Evolutionary conservation across 192 early-diverging fungal genomes (phyloP), one percentile per base, ranked within the genome.

Genomic region (Umbelopsis isabellina): DNA sequence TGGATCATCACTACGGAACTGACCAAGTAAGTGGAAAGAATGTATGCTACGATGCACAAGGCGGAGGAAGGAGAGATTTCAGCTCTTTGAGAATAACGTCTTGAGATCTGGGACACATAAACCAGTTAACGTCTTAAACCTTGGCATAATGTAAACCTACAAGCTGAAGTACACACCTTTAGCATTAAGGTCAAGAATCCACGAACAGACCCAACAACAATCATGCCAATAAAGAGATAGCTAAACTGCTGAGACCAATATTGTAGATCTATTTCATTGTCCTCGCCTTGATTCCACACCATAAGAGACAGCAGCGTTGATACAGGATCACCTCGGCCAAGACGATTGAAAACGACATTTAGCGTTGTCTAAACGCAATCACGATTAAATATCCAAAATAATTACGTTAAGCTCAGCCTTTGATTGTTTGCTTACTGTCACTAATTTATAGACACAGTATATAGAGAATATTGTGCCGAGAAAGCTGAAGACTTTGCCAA

Each of bases 11-110:
- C 78, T 10, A 98, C 90, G 1, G 92, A 90, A n/a, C 89, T 90
- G 21, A 96, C 78, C 77, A 96, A 94, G 78, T 98, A 98, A 74
- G 95, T 91, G 50, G 93, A 93, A 91, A 97, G 93, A 41, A 97
- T 86, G 69, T 95, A 91, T 3, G 95, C 90, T 64, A 96, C 79
- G 53, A 94, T 86, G 25, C 96, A 73, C 0, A 95, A 88, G 13
- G 94, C 82, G 67, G 88, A 90, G 65, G 89, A 90, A 18, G 89
- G 88, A 4, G 91, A 91, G 15, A 96, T 73, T 22, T 90, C 85
- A 16, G 72, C 33, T 49, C 45, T 49, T 16, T 84, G 81, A 16
- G 89, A 89, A 66, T 92, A 86, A 15, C 84, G 84, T 44, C 86
- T 80, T 75, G 93, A 91, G 21, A 94, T 84, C 84, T 88, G 81